Base-by-base conservation (phyloP, 169 alveolate species). In the Plasmodium adleri region DNA sequence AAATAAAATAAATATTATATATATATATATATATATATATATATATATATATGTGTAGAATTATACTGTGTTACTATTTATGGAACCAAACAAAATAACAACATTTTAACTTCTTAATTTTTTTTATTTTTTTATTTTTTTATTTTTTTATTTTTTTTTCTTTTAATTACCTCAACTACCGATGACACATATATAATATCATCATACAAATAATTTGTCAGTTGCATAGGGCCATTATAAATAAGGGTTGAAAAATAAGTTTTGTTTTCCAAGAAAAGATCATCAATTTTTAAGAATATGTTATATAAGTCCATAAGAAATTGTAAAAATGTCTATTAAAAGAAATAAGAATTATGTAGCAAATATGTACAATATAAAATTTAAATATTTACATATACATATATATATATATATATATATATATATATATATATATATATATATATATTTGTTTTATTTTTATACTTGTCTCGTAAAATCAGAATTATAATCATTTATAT, bases 221-320 rank as follows among this genome's bases (percentile, higher is more conserved):
- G 49, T 20, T 22, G 22, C 90, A 80, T 80, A 47, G 90, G 90
- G 13, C 90, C 90, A 9, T 39, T 47, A 47, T 80, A 80, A 13
- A 74, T 67, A 50, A 80, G 90, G 60, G 52, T 39, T 17, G 90
- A 80, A 47, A 80, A 80, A 7, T 64, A 59, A 7, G 52, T 62
- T 22, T 67, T 66, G 60, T 80, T 13, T 28, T 49, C 66, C 15
- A 80, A 28, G 56, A 80, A 80, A 52, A 67, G 6, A 8, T 80
- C 90, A 45, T 80, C 90, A 45, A 80, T 80, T 80, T 80, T 80
- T 60, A 80, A 24, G 60, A 80, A 80, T 10, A 80, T 80, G 80
- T 80, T 80, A 45, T 80, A 78, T 32, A 78, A 59, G 28, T 78
- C 90, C 20, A 78, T 78, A n/a, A 78, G 80, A 60, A 78, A 78